Base-by-base conservation (phyloP, 331 rosid species). In the Rhamnella rubrinervis region DNA sequence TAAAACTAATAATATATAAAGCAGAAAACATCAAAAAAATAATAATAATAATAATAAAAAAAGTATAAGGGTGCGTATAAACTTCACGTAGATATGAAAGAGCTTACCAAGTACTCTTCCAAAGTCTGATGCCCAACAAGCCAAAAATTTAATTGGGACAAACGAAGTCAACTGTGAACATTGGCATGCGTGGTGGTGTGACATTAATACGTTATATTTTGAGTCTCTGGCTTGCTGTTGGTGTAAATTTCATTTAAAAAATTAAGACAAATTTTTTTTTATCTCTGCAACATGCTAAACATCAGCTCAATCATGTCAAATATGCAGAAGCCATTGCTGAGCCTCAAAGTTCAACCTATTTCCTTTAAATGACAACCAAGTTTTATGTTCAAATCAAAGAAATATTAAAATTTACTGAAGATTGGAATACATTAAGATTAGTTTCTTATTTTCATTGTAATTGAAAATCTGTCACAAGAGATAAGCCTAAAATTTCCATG, bases 271-370 rank as follows among this genome's bases (percentile, higher is more conserved):
- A 46, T 41, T 21, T 44, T 46, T 64, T n/a, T n/a, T n/a, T 78
- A 92, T 89, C 88, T 89, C 98, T 67, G 96, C 91, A 80, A 92
- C 91, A 60, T 92, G 98, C 96, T 92, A 80, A 76, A 66, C 65
- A 67, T 71, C 13, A 78, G 61, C 59, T 55, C 58, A 70, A 23
- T 70, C 18, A 40, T 59, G 52, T 44, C 46, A 56, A 70, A 47
- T 56, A 16, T 65, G 28, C 44, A 61, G 17, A 15, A 64, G 31
- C 18, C 56, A 56, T 38, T 59, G 49, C 12, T 61, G n/a, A 25
- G 15, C 63, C 1, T 61, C 52, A 79, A 47, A 31, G 55, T 14
- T 58, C 55, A 20, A 56, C 44, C 28, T 64, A 6, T 21, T 31
- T 31, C 35, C 35, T 31, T 46, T 28, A 15, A 7, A 67, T 5